Conservation (phyloP, 2,329 filamentous ascomycete species). For the Penicillium sp. region DNA sequence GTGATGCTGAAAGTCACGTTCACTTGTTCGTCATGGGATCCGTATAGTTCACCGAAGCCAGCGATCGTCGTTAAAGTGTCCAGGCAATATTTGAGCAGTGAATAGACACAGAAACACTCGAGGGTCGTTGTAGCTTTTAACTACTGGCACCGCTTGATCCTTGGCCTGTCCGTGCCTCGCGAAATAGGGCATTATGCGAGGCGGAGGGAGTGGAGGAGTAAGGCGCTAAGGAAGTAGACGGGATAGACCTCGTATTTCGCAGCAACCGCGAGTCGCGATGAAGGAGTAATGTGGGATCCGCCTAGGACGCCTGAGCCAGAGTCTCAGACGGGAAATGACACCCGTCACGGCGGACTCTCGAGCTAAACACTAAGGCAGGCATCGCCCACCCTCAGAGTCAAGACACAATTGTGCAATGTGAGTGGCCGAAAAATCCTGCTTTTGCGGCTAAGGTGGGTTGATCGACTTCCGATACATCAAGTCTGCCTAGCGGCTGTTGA, state of each 20-base stretch:
- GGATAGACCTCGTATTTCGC: neutral
- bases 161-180: neutral
- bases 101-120: neutral
- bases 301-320: too few relatives aligned
- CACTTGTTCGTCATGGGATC: neutral
- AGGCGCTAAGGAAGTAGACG: neutral
- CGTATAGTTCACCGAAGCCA: neutral
- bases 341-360: too few relatives aligned
- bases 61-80: neutral
- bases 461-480: too few relatives aligned
- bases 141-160: neutral
- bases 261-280: neutral
- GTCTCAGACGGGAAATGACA: too few relatives aligned
- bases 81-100: neutral
- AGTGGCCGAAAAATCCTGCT: too few relatives aligned
- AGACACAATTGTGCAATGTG: too few relatives aligned
- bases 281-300: neutral
- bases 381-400: too few relatives aligned
- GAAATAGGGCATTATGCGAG: neutral
- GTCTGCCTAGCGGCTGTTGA: too few relatives aligned
- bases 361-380: too few relatives aligned
- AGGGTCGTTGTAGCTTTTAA: neutral
- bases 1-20: slow-evolving; percentile 9
- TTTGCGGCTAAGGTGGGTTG: too few relatives aligned
- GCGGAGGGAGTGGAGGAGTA: neutral